phyloP scores from a whole-genome alignment of 2,329 filamentous ascomycete species.

The Diaporthe batatas region DNA sequence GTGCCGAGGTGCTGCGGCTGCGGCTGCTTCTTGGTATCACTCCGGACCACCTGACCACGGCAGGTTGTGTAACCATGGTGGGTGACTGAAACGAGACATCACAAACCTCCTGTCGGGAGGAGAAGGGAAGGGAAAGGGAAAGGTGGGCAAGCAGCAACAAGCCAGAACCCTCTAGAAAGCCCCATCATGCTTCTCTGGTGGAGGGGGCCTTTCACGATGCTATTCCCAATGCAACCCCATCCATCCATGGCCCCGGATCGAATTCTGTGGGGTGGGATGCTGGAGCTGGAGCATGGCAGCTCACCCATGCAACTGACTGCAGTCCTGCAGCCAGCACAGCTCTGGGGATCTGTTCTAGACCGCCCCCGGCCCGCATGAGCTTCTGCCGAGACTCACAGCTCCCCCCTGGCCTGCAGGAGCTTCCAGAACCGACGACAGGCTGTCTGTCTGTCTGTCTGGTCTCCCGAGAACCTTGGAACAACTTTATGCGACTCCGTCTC shows the following conservation, averaged over 20 bases:
- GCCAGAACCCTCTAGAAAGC: slow-evolving; percentile 21
- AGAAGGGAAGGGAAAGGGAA: neutral
- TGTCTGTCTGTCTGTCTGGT: too few species aligned
- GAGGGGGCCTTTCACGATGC: slow-evolving; percentile 1
- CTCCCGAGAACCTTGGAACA: too few species aligned
- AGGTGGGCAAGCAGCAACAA: neutral
- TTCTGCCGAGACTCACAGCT: neutral
- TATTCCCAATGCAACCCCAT: slow-evolving; percentile 10
- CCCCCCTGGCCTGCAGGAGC: slow-evolving; percentile 14
- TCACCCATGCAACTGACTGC: neutral
- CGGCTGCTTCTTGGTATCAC: slow-evolving; percentile 12
- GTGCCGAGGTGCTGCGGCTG: slow-evolving; percentile 3
- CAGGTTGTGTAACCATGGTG: slow-evolving; percentile 3
- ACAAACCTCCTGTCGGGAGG: neutral
- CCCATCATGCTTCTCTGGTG: neutral
- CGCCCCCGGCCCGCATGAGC: slow-evolving; percentile 10
- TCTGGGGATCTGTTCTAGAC: slow-evolving; percentile 9
- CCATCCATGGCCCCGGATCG: too few species aligned
- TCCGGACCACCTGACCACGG: neutral
- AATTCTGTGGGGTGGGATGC: neutral
- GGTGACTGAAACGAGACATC: slow-evolving; percentile 29
- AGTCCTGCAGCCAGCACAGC: too few species aligned
- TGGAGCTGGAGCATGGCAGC: neutral
- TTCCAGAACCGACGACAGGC: neutral
- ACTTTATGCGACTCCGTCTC: neutral